Evolutionary conservation across 306 rosid species (phyloP), one percentile per base, ranked within the genome.

Genomic region (Rosa multiflora): DNA sequence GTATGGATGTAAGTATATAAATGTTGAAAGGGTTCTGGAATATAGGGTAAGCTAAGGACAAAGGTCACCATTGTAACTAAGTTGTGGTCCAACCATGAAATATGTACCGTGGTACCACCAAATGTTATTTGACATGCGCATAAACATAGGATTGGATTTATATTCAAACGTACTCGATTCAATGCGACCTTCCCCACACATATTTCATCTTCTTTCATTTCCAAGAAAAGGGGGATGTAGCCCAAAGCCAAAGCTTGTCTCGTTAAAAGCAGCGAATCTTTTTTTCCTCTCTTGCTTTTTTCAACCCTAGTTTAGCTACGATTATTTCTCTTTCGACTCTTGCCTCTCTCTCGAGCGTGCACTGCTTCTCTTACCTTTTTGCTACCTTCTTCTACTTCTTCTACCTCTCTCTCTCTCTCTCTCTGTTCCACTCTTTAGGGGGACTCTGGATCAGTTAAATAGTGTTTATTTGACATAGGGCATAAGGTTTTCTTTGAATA

Each of bases 231-330:
- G 71, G 2, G 10, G 46, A 44, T 14, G 70, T 84, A 78, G 75
- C 6, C 79, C 84, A 82, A 84, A 81, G 82, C 72, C 70, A 62
- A 75, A 47, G 74, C 78, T 82, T 85, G 90, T 92, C 97, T 82
- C 80, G 85, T 86, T 83, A 68, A 79, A 87, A 79, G 81, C 81
- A 89, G 70, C 76, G 91, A 90, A 92, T 90, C 98, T 90, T 89
- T 79, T 64, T 44, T 58, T 4, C 14, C 26, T 70, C 17, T 49
- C 51, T 12, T 15, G 51, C 67, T 56, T 11, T 10, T 10, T 26
- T 14, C 12, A 12, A 15, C 61, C 67, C 44, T 37, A 49, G 15
- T 35, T 32, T 10, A 48, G 56, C 23, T 9, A 17, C 15, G 46
- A 55, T 58, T 48, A 12, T 48, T 43, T 46, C 32, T 56, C 35